Base-by-base conservation (phyloP, 495 filamentous ascomycete species). In the Wilcoxina mikolae region DNA sequence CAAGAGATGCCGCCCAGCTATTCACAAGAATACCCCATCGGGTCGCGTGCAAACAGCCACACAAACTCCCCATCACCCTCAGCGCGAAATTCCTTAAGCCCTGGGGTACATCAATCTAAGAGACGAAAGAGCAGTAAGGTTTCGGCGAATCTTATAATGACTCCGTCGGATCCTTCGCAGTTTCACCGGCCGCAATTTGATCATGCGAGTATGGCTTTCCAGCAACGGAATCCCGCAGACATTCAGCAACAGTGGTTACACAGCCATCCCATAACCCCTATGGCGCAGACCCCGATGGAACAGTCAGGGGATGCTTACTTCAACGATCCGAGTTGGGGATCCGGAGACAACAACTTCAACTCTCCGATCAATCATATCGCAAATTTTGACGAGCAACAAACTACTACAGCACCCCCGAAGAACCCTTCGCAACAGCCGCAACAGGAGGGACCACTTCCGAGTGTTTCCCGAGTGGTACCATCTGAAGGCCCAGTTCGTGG, bases 61-160 rank as follows among this genome's bases (percentile, higher is more conserved):
- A 26, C 23, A 18, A 49, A 70, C 74, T 33, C 26, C n/a, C 47
- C 47, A n/a, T 28, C 47, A 18, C 20, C 50, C 9, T 25, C 20
- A 20, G 25, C 25, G 33, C 12, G 50, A 10, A 15, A 7, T 23
- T 54, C 51, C 11, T 11, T 20, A 4, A 78, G 76, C 23, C 75
- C 79, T 47, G 65, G 69, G 53, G 79, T 75, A 7, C 79, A 79
- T 22, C 71, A 71, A 33, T 73, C 72, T 54, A 90, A 87, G 69
- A 82, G 83, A 60, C 77, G 86, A 54, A 90, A 87, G 65, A 75
- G 81, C 31, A 87, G 81, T 41, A 82, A 82, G 67, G 65, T 91
- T n/a, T 81, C 84, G 1, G 77, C 71, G 4, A 79, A 77, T 39
- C 66, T 94, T 60, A 76, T 78, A 12, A 94, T 93, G 87, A 94